Base-by-base conservation (phyloP, 768 basidiomycete species). In the Trametes cinnabarina region DNA sequence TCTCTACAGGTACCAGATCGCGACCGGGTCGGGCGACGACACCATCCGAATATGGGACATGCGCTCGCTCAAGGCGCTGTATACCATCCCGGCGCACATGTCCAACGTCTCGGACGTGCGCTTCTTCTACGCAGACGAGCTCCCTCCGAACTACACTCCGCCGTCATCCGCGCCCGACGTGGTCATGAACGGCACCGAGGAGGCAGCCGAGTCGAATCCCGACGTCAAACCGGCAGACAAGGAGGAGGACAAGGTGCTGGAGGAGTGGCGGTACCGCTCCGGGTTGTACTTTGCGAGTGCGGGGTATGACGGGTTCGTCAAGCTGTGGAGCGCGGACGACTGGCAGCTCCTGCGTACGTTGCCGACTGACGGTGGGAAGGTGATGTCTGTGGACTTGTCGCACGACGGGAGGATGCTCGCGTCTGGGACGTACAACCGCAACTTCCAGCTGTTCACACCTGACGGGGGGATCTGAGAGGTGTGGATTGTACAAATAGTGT, bases 41-140 rank as follows among this genome's bases (percentile, higher is more conserved):
- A 97, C 97, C 0, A 90, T 99, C 67, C 89, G 95, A 47, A 92
- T 98, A 79, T 99, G 97, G 97, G 97, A 99, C 74, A 86, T 98
- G 77, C 88, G 97, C 37, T 89, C 91, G 15, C 80, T 97, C 30
- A 93, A 88, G 64, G 86, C 93, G n/a, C 75, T 94, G 11, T 94
- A 97, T 72, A 98, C 93, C 40, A 97, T 98, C 64, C 95, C 96
- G 2, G 97, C 94, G 0, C 97, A 99, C 76, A 82, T 88, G 34
- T 94, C 91, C 53, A 96, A 95, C 69, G 90, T 98, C 50, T 90
- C 95, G 15, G 97, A 99, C 66, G 82, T 99, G 42, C 88, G 91
- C 28, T 99, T 98, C 79, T 98, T 95, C 84, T 83, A 86, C 44
- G 79, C 82, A 10, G 80, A 86, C 41, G 83, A 82, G 42, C 19